Base-by-base conservation (phyloP, 192 early-diverging fungal species). In the Coemansia sp. region DNA sequence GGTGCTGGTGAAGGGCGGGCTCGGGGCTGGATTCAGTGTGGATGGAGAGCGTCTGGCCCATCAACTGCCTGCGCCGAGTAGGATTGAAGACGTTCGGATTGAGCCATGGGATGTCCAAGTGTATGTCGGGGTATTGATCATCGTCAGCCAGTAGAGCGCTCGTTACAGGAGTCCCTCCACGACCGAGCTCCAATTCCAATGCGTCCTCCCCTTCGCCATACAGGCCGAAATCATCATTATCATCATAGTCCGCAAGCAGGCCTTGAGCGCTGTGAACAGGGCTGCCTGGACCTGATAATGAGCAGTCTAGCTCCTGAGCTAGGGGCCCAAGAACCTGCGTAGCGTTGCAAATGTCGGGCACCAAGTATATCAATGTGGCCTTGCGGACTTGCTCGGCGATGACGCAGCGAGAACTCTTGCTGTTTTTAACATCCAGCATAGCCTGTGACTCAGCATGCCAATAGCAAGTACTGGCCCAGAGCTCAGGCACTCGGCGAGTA, bases 81-180 rank as follows among this genome's bases (percentile, higher is more conserved):
- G 46, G 23, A 4, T 68, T 24, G 3, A 71, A 35, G 7, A 71
- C 28, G 14, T 42, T 26, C 4, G 69, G 69, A 20, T 80, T 71
- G 18, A 80, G 73, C 77, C 77, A 80, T 11, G 77, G 77, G 24
- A 80, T 71, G 16, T 80, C 69, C 18, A 75, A 36, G n/a, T 71
- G 34, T 1, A 80, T 45, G 36, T 75, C 50, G 11, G 63, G 31
- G 7, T 55, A 38, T 7, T 42, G 36, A 13, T 68, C 65, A 6
- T 68, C 55, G 5, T 8, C 48, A 9, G 6, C 21, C 4, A 51
- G 60, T 18, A 43, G n/a, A 33, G 9, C n/a, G 9, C 26, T 43
- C 23, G 36, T 26, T 11, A 5, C 45, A 0, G 63, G 43, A 4
- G 55, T 53, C 0, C 45, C 73, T 10, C 56, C 78, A 2, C 78